Conservation (phyloP, 306 rosid species). For the Begonia peltatifolia region DNA sequence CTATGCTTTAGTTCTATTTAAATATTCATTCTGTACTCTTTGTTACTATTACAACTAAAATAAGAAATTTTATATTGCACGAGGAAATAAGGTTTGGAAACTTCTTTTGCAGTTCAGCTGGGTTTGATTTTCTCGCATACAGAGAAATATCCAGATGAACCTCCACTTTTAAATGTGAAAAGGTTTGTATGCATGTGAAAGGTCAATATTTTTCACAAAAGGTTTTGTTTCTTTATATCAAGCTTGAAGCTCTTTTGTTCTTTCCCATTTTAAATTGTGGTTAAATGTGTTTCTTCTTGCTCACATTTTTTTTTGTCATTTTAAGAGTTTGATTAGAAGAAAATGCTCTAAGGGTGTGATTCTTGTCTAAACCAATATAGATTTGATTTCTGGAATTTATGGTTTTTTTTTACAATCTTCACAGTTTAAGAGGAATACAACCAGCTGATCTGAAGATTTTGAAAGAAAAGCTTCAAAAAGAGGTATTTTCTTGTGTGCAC, state of each 20-base stretch:
- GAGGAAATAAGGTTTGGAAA: slow-evolving; percentile 2
- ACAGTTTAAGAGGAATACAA: slow-evolving; percentile 64
- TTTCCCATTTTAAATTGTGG: too few species aligned
- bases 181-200: slow-evolving; percentile 31
- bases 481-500: slow-evolving; percentile 31
- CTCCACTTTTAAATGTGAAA: slow-evolving; percentile 80
- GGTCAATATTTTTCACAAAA: too few species aligned
- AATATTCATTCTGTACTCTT: too few species aligned
- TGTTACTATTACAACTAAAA: too few species aligned
- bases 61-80: too few species aligned
- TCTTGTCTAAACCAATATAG: background rate
- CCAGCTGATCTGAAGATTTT: slow-evolving; percentile 56
- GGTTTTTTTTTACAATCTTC: background rate
- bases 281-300: too few species aligned
- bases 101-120: slow-evolving; percentile 68
- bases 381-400: slow-evolving; percentile 1
- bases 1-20: too few species aligned
- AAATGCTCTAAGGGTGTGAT: background rate
- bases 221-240: too few species aligned
- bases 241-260: too few species aligned
- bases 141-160: slow-evolving; percentile 93
- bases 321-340: too few species aligned
- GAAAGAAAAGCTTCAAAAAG: slow-evolving; percentile 75
- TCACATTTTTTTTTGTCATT: too few species aligned
- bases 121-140: slow-evolving; percentile 85